Percentiles rank a stretch among this genome's conserved stretches.
These are phyloP conservation scores for Trifolium subterraneum DNA, from an alignment of 306 rosid genomes.

Conservation along the genomic window DNA sequence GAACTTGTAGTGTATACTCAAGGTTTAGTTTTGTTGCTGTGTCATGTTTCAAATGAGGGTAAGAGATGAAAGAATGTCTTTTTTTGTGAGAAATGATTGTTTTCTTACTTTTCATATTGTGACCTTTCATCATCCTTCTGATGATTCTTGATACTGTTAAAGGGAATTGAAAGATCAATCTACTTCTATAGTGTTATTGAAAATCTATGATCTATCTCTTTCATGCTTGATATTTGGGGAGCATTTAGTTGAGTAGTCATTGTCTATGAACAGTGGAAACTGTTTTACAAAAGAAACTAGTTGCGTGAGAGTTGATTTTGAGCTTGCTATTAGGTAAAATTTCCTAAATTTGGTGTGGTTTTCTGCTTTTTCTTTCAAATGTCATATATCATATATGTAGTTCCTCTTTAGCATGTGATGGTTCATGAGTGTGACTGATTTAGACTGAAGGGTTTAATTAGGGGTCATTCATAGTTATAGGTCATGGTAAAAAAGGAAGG, in stretches of 20 bases:
- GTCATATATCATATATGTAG: slow-evolving; percentile 35
- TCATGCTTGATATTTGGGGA: slow-evolving; percentile 62
- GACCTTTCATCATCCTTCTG: slow-evolving; percentile 37
- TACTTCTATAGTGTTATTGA: slow-evolving; percentile 30
- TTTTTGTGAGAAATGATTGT: slow-evolving; percentile 42
- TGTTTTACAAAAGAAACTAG: slow-evolving; percentile 46
- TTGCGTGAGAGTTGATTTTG: slow-evolving; percentile 40
- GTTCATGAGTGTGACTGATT: slow-evolving; percentile 37
- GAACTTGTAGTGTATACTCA: slow-evolving; percentile 34
- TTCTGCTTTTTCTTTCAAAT: slow-evolving; percentile 39
- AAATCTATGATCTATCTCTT: slow-evolving; percentile 46
- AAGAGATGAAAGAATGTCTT: slow-evolving; percentile 41
- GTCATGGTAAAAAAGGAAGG: slow-evolving; percentile 38
- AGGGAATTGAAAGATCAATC: slow-evolving; percentile 41
- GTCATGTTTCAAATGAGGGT: slow-evolving; percentile 42
- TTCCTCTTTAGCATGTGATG: slow-evolving; percentile 38
- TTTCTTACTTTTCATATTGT: slow-evolving; percentile 42
- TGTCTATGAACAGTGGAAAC: slow-evolving; percentile 56
- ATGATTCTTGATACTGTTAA: slow-evolving; percentile 53
- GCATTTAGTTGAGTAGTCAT: slow-evolving; percentile 61
- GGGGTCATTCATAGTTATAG: slow-evolving; percentile 12
- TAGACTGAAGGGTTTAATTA: slow-evolving; percentile 3
- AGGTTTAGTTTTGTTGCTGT: slow-evolving; percentile 37
- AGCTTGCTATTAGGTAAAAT: slow-evolving; percentile 39
- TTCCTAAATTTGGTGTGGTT: slow-evolving; percentile 37